Base-by-base conservation (phyloP, 352 stramenopile species). In the Aphanomyces astaci region DNA sequence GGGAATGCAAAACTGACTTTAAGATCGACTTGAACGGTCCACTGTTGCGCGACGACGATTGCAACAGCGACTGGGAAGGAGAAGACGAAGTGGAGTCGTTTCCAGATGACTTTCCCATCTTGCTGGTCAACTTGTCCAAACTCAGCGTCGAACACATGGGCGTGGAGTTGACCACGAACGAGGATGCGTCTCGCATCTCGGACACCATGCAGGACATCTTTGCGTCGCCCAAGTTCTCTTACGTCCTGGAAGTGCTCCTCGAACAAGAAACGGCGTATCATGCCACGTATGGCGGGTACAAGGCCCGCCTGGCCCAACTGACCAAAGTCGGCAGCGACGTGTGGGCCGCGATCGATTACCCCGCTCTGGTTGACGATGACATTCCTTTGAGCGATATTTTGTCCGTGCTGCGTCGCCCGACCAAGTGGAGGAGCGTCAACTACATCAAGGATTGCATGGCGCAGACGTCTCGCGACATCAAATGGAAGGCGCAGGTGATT, bases 371-470 rank as follows among this genome's bases (percentile, higher is more conserved):
- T 51, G 75, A 83, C n/a, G 78, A 73, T 17, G 79, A 74, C n/a
- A 70, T 87, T 0, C 76, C 68, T 4, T 57, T 94, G 53, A 81
- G 89, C 66, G 83, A 91, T 43, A 89, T 80, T 46, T 55, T 93
- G 15, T 65, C 80, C 39, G 72, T 77, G 1, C 64, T 94, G 24
- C 79, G 80, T 13, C 77, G 59, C 3, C 76, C 77, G 22, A 90
- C 86, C 30, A 82, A 78, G 32, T 94, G 84, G 84, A 80, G 79
- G 10, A 94, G 86, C 72, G 73, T 94, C 36, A 84, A 92, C 31
- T 90, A 90, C 63, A 74, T 94, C 31, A 90, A 90, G 46, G 80
- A 91, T 57, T 90, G 79, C 71, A 62, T 94, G 57, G 74, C 80
- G 13, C 78, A 77, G 17, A 90, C 84, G 39, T 92, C 83, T 17